Percentiles rank a stretch among this genome's conserved stretches.
phyloP scores from a whole-genome alignment of 345 rosid genomes.

The Euphorbia lathyris region DNA sequence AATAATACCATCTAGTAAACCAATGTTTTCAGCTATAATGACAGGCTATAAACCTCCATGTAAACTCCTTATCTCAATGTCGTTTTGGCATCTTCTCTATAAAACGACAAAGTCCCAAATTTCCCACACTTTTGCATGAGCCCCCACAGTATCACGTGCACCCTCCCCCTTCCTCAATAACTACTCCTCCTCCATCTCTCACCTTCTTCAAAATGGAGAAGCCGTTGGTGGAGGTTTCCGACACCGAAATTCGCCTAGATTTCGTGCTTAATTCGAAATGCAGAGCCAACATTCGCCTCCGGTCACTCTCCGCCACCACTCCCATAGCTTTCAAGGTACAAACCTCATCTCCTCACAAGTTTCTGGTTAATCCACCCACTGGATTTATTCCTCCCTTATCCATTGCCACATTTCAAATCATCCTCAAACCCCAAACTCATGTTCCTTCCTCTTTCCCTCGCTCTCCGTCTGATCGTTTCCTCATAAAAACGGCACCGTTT shows the following conservation, averaged over 20 bases:
- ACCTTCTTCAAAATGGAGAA: no score
- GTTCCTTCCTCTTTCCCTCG: slow-evolving; percentile 54
- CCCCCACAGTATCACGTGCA: slow-evolving; percentile 14
- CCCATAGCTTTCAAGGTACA: slow-evolving; percentile 60
- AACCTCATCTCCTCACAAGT: slow-evolving; percentile 60
- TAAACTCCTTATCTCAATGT: neutral
- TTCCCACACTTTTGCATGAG: neutral
- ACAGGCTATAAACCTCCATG: no score
- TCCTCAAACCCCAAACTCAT: slow-evolving; percentile 51
- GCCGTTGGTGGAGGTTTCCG: slow-evolving; percentile 34
- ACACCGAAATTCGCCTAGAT: slow-evolving; percentile 40
- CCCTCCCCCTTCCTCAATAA: neutral
- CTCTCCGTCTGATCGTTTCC: slow-evolving; percentile 55
- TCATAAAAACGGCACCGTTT: slow-evolving; percentile 38
- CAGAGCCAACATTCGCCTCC: slow-evolving; percentile 41
- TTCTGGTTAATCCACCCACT: slow-evolving; percentile 53
- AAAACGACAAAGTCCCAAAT: neutral
- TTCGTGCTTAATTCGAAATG: slow-evolving; percentile 48
- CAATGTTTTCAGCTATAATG: no score
- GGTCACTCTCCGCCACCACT: slow-evolving; percentile 39
- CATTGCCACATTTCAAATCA: slow-evolving; percentile 40
- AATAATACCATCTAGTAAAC: no score
- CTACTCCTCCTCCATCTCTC: neutral
- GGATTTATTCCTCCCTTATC: slow-evolving; percentile 49
- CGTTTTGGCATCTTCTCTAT: neutral